Evolutionary conservation across 352 stramenopile genomes (phyloP), one percentile per base, ranked within the genome.

Genomic region (Saprolegnia diclina): DNA sequence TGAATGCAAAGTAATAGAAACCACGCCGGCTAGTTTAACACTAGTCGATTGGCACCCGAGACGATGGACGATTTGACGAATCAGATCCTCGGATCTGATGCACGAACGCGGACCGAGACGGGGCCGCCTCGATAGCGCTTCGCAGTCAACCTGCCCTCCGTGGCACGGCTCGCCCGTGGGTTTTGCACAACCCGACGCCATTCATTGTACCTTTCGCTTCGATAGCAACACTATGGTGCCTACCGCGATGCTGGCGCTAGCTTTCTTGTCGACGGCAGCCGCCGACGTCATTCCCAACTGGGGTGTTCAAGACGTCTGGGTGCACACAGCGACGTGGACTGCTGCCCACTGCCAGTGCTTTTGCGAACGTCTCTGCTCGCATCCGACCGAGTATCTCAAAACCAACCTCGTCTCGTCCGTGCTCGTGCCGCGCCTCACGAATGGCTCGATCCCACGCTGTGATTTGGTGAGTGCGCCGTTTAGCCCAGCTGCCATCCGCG

Each of bases 281-380:
- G 57, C 57, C 22, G 57, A 26, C 1, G 11, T 38, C 24, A 11
- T 26, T 14, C 4, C 22, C 37, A 37, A 48, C 24, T 65, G 57
- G 57, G 57, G 57, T 18, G 57, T 53, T 5, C 57, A 65, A 65
- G 57, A 65, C 24, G 2, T 24, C 14, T 65, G 57, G 57, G 57
- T 65, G n/a, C 57, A 65, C 45, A 65, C 57, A 5, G 6, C 21
- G 19, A 65, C 57, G 22, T 65, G 57, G 57, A 46, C 22, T 1
- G 2, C 57, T 5, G 57, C 3, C 2, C 57, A 52, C 24, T 65
- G 57, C 26, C 22, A 35, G 21, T 65, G 57, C 24, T 65, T 65
- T 11, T 65, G 57, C 24, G n/a, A 53, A 14, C 40, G 19, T 1
- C 37, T 65, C 10, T 65, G 57, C 35, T 65, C 57, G 21, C 57